Conservation (phyloP, 192 early-diverging fungal species). For the Linnemannia hyalina region DNA sequence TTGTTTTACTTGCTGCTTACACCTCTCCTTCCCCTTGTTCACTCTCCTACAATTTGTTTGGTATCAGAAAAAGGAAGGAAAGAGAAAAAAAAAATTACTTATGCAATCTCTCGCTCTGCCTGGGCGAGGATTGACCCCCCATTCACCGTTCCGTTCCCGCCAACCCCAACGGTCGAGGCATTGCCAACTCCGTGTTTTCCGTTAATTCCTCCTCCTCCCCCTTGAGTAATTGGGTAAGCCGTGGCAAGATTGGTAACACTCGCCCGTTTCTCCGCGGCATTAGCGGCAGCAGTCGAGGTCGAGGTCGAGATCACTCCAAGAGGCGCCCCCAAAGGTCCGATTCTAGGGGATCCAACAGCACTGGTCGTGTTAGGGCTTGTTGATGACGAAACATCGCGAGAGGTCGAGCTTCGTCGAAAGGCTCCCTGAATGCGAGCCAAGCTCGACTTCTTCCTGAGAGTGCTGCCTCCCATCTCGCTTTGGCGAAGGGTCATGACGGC, state of each 20-base stretch:
- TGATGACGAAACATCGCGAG: background rate
- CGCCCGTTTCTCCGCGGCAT: background rate
- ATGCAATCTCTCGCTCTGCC: background rate
- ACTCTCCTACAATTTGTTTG: too few species aligned
- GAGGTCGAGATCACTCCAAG: conserved; percentile 11
- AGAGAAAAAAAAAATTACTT: too few species aligned
- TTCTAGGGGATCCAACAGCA: conserved; percentile 7
- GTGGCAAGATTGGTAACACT: background rate
- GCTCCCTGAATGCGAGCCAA: conserved; percentile 29
- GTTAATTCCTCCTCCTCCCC: background rate
- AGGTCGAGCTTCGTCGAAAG: conserved; percentile 33
- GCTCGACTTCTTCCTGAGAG: conserved; percentile 31
- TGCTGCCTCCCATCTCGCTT: conserved; percentile 17
- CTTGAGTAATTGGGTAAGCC: background rate
- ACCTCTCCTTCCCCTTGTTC: too few species aligned
- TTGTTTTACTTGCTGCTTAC: too few species aligned
- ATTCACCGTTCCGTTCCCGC: background rate
- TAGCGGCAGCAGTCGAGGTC: background rate
- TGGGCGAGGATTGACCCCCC: background rate
- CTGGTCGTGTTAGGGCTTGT: background rate
- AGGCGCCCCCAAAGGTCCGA: conserved; percentile 2
- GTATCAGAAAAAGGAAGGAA: too few species aligned
- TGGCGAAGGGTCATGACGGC: conserved; percentile 28
- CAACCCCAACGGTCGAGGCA: background rate
- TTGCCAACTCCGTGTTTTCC: background rate